Conservation (phyloP, 768 basidiomycete species). For the Tephrocybe sp. region DNA sequence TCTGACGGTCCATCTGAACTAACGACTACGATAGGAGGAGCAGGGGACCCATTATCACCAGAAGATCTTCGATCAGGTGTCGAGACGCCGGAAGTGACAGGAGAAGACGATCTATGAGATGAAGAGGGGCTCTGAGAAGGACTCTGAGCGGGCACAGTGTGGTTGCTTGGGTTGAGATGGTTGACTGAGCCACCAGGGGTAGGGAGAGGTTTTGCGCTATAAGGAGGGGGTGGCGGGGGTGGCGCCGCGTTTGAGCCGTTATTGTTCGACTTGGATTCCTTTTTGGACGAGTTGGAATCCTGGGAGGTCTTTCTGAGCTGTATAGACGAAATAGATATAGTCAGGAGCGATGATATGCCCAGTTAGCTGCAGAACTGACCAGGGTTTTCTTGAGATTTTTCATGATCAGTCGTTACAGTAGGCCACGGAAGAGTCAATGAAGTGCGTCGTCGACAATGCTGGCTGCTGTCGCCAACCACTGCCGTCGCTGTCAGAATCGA, state of each 20-base stretch:
- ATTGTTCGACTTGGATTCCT: conserved; percentile 56
- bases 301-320: conserved; percentile 73
- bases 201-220: conserved; percentile 65
- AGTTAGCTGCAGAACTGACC: conserved; percentile 40
- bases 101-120: conserved; percentile 43
- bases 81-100: conserved; percentile 36
- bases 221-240: conserved; percentile 63
- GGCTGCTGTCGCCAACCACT: conserved; percentile 17
- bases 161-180: conserved; percentile 36
- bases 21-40: conserved; percentile 87
- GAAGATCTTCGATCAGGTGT: conserved; percentile 63
- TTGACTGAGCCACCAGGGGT: conserved; percentile 41
- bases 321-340: conserved; percentile 19
- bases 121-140: conserved; percentile 40
- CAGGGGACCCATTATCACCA: conserved; percentile 44
- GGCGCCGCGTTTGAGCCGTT: conserved; percentile 30
- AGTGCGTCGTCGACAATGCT: conserved; percentile 15
- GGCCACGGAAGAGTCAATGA: conserved; percentile 10
- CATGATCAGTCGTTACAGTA: conserved; percentile 43
- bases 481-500: conserved; percentile 37
- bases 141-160: conserved; percentile 39
- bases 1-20: conserved; percentile 67
- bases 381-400: conserved; percentile 86
- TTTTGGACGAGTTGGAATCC: conserved; percentile 67
- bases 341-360: conserved; percentile 18